Percentiles rank a stretch among this genome's conserved stretches.
Conservation (phyloP, 116 monocot species). For the Thalassia testudinum region DNA sequence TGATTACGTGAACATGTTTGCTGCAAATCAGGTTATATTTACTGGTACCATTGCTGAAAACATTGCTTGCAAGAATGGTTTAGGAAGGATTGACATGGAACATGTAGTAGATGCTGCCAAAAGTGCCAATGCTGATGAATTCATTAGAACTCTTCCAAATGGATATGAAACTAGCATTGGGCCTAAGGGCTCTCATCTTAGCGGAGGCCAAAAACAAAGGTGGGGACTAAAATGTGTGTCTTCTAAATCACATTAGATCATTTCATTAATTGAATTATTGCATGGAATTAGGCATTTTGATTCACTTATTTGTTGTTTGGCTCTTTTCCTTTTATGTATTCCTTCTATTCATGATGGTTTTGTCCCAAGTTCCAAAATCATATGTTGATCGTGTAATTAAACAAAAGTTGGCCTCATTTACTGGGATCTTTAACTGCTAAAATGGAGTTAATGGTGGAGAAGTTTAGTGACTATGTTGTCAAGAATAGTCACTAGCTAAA, state of each 20-base stretch:
- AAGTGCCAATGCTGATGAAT: conserved; percentile 78
- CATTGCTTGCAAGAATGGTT: conserved; percentile 58
- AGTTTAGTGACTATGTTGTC: conserved; percentile 43
- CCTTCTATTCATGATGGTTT: too few species aligned
- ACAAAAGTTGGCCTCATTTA: conserved; percentile 83
- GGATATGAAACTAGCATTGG: conserved; percentile 64
- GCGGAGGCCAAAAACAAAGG: conserved; percentile 94
- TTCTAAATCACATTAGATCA: neutral
- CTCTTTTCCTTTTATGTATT: too few species aligned
- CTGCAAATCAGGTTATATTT: conserved; percentile 43
- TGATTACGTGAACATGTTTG: too few species aligned
- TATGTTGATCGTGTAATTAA: conserved; percentile 47
- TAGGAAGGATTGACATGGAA: conserved; percentile 33
- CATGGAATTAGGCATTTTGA: too few species aligned
- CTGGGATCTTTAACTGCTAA: conserved; percentile 65
- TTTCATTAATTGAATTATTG: neutral
- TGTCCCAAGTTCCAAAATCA: conserved; percentile 48
- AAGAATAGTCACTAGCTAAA: conserved; percentile 38
- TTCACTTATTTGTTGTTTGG: too few species aligned
- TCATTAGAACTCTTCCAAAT: conserved; percentile 49
- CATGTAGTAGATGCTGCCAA: conserved; percentile 52
- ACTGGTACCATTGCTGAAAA: conserved; percentile 83
- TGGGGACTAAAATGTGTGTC: neutral
- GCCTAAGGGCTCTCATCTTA: conserved; percentile 55
- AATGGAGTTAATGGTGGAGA: conserved; percentile 45